Conservation (phyloP, 768 basidiomycete species). For the Hygrophorus russula region DNA sequence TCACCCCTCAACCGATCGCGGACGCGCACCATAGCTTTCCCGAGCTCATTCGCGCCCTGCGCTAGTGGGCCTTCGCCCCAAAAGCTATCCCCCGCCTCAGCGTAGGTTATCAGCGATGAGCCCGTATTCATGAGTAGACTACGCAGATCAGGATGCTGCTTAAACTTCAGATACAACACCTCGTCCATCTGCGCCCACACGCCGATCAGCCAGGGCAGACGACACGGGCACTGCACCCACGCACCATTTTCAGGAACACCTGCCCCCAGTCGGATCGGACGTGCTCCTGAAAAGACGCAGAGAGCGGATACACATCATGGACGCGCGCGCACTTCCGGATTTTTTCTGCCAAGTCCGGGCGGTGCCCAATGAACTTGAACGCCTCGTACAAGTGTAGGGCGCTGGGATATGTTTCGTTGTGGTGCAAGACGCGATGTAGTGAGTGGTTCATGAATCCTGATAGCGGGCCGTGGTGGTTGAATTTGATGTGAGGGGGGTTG, state of each 20-base stretch:
- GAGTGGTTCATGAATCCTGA: conserved; percentile 58
- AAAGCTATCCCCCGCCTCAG: conserved; percentile 43
- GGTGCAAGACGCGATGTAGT: conserved; percentile 46
- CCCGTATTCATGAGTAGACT: conserved; percentile 43
- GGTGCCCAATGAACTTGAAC: conserved; percentile 46
- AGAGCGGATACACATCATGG: conserved; percentile 25
- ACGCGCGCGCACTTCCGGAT: conserved; percentile 34
- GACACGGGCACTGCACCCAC: conserved; percentile 13
- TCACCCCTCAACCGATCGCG: conserved; percentile 31
- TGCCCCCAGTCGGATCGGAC: conserved; percentile 47
- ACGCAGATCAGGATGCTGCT: conserved; percentile 54
- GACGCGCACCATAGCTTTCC: conserved; percentile 44
- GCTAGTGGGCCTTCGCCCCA: conserved; percentile 51
- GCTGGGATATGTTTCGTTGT: conserved; percentile 47
- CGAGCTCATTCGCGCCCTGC: conserved; percentile 50
- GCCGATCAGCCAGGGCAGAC: neutral
- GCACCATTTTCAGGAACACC: conserved; percentile 38
- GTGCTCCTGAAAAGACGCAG: conserved; percentile 19
- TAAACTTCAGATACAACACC: conserved; percentile 57
- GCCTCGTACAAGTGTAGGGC: conserved; percentile 73
- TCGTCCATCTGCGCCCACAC: conserved; percentile 46
- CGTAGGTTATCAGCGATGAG: conserved; percentile 37
- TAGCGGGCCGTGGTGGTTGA: conserved; percentile 29
- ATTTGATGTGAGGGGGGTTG: conserved; percentile 21
- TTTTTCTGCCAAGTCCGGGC: conserved; percentile 41